Conservation (phyloP, 805 yeast species). For the Pichia nakasei region DNA sequence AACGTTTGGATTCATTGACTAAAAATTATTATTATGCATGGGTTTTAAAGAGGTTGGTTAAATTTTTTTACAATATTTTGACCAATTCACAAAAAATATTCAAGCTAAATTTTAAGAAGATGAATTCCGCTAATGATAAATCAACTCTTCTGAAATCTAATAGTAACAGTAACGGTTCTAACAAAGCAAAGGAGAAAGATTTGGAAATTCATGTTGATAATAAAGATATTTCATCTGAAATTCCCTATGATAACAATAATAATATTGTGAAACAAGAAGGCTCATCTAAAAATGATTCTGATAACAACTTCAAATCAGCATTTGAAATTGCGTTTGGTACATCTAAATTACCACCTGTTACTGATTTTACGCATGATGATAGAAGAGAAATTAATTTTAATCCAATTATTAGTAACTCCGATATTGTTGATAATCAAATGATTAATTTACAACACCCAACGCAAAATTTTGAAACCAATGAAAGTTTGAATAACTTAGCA, state of each 20-base stretch:
- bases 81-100: conserved; percentile 28
- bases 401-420: conserved; percentile 5
- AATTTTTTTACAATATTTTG: conserved; percentile 29
- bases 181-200: too few species aligned
- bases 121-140: conserved; percentile 9
- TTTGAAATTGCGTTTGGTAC: conserved; percentile 31
- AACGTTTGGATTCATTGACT: conserved; percentile 29
- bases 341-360: conserved; percentile 28
- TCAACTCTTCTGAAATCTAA: neutral
- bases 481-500: neutral
- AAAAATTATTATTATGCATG: conserved; percentile 37
- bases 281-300: conserved; percentile 9
- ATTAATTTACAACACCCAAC: neutral
- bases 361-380: conserved; percentile 19
- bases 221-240: neutral
- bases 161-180: neutral
- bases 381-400: conserved; percentile 6
- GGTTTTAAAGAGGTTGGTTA: conserved; percentile 35
- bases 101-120: conserved; percentile 23
- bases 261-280: too few species aligned
- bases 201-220: too few species aligned
- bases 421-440: neutral
- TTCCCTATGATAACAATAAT: neutral
- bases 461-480: neutral
- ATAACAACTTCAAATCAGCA: conserved; percentile 12